phyloP scores from a whole-genome alignment of 2,329 filamentous ascomycete species.

The Sporothrix protearum region DNA sequence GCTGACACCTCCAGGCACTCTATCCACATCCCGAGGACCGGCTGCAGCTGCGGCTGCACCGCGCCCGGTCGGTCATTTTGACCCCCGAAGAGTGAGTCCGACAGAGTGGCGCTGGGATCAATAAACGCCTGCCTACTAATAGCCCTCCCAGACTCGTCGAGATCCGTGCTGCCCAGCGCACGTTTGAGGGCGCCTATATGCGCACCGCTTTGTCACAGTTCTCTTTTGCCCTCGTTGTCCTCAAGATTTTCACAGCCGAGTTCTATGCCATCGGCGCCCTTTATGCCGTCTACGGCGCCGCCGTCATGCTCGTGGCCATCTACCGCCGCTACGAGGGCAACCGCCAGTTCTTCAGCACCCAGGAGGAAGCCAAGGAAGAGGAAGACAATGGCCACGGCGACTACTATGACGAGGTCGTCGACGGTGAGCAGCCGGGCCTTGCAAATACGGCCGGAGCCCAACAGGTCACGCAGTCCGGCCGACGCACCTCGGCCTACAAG shows the following conservation, averaged over 20 bases:
- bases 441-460: slow-evolving; percentile 28
- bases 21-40: slow-evolving; percentile 60
- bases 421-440: slow-evolving; percentile 21
- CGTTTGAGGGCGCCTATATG: slow-evolving; percentile 95
- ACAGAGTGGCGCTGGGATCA: background rate
- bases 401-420: slow-evolving; percentile 23
- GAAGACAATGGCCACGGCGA: slow-evolving; percentile 28
- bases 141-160: slow-evolving; percentile 65
- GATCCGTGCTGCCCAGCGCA: slow-evolving; percentile 89
- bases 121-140: background rate
- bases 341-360: slow-evolving; percentile 77
- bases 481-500: slow-evolving; percentile 14
- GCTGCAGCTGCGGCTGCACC: slow-evolving; percentile 76
- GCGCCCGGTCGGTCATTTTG: slow-evolving; percentile 77
- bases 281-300: slow-evolving; percentile 86
- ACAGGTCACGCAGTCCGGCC: slow-evolving; percentile 26
- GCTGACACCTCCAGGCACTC: slow-evolving; percentile 32
- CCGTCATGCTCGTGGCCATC: slow-evolving; percentile 75
- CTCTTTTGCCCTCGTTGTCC: slow-evolving; percentile 87
- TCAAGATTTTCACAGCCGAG: slow-evolving; percentile 94
- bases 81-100: slow-evolving; percentile 68
- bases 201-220: slow-evolving; percentile 93
- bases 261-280: slow-evolving; percentile 97
- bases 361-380: slow-evolving; percentile 38
- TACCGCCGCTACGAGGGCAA: slow-evolving; percentile 91